Evolutionary conservation across 1,284 basidiomycete genomes (phyloP).

Genomic region (Ceratobasidium sp.): DNA sequence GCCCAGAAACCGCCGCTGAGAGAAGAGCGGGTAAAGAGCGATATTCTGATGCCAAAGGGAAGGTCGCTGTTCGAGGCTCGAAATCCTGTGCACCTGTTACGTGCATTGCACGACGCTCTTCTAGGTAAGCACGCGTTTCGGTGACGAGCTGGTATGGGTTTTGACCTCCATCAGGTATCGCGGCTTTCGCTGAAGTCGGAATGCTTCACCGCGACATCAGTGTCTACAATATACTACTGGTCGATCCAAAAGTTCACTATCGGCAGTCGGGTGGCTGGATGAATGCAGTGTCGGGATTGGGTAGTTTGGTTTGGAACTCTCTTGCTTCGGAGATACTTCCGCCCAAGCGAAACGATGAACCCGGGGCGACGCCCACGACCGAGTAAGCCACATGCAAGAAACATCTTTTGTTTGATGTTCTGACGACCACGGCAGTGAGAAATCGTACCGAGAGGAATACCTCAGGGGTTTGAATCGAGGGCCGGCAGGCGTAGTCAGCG

Average conservation of each 20-base stretch:
- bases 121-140: not conserved
- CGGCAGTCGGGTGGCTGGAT: too few species aligned
- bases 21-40: not conserved
- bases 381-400: not conserved
- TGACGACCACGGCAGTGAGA: too few species aligned
- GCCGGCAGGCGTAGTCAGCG: not conserved
- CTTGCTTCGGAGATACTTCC: not conserved
- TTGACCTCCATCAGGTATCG: not conserved
- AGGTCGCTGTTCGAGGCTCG: not conserved
- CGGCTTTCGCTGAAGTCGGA: not conserved
- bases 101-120: not conserved
- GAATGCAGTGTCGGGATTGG: not conserved
- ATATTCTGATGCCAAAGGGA: too few species aligned
- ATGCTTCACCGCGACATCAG: conserved; percentile 3
- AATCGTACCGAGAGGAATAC: not conserved
- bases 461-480: not conserved
- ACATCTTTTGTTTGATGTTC: not conserved
- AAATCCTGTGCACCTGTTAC: not conserved
- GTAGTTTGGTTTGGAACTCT: not conserved
- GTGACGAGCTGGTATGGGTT: not conserved
- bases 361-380: not conserved
- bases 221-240: not conserved
- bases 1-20: not conserved
- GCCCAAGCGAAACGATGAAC: too few species aligned
- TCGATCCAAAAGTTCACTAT: not conserved